Percentiles rank a stretch among this genome's conserved stretches.
These are phyloP conservation scores for Talaromyces amestolkiae DNA, from an alignment of 2,329 filamentous ascomycete genomes.

Conservation along the genomic window DNA sequence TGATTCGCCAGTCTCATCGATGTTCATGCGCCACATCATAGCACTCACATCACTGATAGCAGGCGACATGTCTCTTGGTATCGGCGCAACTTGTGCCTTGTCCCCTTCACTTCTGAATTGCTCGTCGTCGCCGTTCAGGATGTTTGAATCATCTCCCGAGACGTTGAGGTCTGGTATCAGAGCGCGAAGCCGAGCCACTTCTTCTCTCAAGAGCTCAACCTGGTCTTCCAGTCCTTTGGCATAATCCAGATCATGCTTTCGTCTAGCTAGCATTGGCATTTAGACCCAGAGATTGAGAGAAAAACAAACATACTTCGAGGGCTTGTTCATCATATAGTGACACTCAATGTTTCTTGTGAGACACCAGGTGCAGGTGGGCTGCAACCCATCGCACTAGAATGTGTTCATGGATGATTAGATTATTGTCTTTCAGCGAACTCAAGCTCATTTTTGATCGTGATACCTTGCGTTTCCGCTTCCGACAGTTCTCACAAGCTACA, in stretches of 20 bases:
- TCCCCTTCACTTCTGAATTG: not conserved
- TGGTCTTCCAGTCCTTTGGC: not conserved
- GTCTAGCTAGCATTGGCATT: not conserved
- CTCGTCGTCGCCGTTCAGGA: not conserved
- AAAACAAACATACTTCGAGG: not conserved
- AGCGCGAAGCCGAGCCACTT: not conserved
- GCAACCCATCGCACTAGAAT: not conserved
- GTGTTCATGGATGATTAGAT: not conserved
- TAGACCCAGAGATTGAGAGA: not conserved
- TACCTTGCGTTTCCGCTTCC: not conserved
- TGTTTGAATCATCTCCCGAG: not conserved
- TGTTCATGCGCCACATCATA: conserved; percentile 10
- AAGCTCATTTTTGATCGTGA: not conserved
- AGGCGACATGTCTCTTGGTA: not conserved
- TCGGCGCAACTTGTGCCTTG: not conserved
- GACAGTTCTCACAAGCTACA: not conserved
- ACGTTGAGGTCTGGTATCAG: not conserved
- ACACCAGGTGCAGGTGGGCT: not conserved
- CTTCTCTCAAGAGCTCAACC: not conserved
- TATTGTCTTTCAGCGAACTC: not conserved
- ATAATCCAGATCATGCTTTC: not conserved
- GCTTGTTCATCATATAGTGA: not conserved
- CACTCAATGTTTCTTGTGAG: not conserved
- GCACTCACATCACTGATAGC: conserved; percentile 6
- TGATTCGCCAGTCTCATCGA: conserved; percentile 5